Percentiles rank a stretch among this genome's conserved stretches.
Conservation (phyloP, 2,329 filamentous ascomycete genomes). For the Cercospora sp. region DNA sequence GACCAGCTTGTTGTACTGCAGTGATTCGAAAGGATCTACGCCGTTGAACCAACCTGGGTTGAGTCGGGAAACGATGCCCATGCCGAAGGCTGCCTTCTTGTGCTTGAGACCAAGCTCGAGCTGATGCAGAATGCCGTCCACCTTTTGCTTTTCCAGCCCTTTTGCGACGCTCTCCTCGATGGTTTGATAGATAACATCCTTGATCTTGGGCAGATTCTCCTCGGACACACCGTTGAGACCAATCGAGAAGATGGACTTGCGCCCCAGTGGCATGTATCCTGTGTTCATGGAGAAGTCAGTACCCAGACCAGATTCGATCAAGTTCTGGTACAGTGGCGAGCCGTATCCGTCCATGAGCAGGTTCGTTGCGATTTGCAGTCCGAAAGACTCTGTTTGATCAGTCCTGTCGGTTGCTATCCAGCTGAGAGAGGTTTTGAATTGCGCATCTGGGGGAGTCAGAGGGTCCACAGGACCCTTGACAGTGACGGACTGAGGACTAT, state of each 20-base stretch:
- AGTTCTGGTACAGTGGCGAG: slow-evolving; percentile 82
- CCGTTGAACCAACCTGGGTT: slow-evolving; percentile 96
- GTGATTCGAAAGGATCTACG: slow-evolving; percentile 83
- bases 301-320: slow-evolving; percentile 87
- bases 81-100: slow-evolving; percentile 93
- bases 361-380: slow-evolving; percentile 76
- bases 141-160: slow-evolving; percentile 86
- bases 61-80: slow-evolving; percentile 83
- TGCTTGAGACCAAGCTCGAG: slow-evolving; percentile 91
- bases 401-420: slow-evolving; percentile 86
- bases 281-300: slow-evolving; percentile 94
- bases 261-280: slow-evolving; percentile 77
- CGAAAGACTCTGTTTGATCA: slow-evolving; percentile 85
- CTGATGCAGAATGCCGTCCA: slow-evolving; percentile 91
- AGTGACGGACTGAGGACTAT: slow-evolving; percentile 67
- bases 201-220: slow-evolving; percentile 74
- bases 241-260: slow-evolving; percentile 83
- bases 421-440: slow-evolving; percentile 90
- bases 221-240: slow-evolving; percentile 87
- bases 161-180: slow-evolving; percentile 68
- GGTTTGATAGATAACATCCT: slow-evolving; percentile 70
- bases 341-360: slow-evolving; percentile 92
- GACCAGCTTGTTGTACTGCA: slow-evolving; percentile 90
- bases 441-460: slow-evolving; percentile 78
- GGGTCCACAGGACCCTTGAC: slow-evolving; percentile 83